phyloP scores from a whole-genome alignment of 2,329 filamentous ascomycete genomes.

The Lachnellula hyalina region DNA sequence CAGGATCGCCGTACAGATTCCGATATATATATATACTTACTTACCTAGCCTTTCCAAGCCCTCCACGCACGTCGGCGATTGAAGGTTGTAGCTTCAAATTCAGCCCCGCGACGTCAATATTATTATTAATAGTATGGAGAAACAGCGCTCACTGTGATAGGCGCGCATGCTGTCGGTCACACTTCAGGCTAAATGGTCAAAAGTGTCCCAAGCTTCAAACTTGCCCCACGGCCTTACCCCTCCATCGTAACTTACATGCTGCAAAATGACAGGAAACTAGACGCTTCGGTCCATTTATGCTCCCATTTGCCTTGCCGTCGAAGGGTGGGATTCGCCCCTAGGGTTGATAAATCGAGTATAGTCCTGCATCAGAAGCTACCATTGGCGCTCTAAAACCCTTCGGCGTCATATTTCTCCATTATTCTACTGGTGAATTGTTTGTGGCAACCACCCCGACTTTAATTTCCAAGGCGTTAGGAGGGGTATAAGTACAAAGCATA shows the following conservation, averaged over 20 bases:
- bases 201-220: conserved; percentile 2
- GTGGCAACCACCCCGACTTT: background rate
- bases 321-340: conserved; percentile 4
- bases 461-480: background rate
- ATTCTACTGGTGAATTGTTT: background rate
- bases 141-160: background rate
- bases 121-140: background rate
- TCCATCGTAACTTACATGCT: background rate
- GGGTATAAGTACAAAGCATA: conserved; percentile 16
- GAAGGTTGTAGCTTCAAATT: too few relatives aligned
- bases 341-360: background rate
- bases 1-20: too few relatives aligned
- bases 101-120: background rate
- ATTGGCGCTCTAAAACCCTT: conserved; percentile 2
- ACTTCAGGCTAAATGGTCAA: conserved; percentile 15
- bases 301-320: background rate
- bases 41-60: too few relatives aligned
- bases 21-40: too few relatives aligned
- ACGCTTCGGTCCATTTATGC: background rate
- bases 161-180: conserved; percentile 11
- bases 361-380: background rate
- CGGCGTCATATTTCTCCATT: conserved; percentile 1
- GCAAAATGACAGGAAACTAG: background rate
- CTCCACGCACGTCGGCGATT: too few relatives aligned
- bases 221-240: conserved; percentile 6